A percentile compares a stretch with the other conserved stretches of the same genome.
Evolutionary conservation across 2,329 filamentous ascomycete genomes (phyloP).

Genomic region (Diplodia corticola): DNA sequence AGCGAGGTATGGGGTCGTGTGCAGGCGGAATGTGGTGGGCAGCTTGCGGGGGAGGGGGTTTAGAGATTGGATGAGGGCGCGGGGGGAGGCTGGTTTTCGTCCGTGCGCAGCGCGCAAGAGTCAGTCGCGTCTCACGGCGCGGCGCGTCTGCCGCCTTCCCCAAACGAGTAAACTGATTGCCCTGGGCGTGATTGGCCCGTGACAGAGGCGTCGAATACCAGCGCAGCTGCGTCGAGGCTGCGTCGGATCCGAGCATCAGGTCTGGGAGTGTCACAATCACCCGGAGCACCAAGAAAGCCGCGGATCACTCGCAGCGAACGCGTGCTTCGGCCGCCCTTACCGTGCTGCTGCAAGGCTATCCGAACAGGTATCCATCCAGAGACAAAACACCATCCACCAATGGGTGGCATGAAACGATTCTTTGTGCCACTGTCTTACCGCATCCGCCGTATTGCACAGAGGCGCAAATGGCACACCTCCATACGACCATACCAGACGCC

Average conservation of each 20-base stretch:
- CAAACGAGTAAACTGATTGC: conserved; percentile 1
- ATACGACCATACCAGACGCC: not conserved
- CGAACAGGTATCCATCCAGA: not conserved
- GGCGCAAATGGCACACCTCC: not conserved
- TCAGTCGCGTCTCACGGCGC: conserved; percentile 10
- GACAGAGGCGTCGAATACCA: not conserved
- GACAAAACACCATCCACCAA: not conserved
- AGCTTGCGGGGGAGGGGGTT: not conserved
- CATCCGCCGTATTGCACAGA: not conserved
- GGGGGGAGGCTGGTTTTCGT: not conserved
- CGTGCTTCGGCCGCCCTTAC: not conserved
- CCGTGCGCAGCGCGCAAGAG: not conserved
- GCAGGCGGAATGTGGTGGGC: not conserved
- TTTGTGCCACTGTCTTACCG: not conserved
- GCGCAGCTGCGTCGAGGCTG: not conserved
- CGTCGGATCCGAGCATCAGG: not conserved
- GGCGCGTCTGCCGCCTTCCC: not conserved
- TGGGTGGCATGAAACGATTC: not conserved
- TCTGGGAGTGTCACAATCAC: not conserved
- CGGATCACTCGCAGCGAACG: not conserved
- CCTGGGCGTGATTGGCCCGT: not conserved
- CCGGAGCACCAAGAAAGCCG: not conserved
- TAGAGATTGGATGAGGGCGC: not conserved
- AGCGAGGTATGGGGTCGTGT: not conserved
- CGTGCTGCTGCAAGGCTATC: not conserved